These are phyloP conservation scores for Fusarium caatingaense DNA, from an alignment of 2,329 filamentous ascomycete genomes.

Conservation along the genomic window DNA sequence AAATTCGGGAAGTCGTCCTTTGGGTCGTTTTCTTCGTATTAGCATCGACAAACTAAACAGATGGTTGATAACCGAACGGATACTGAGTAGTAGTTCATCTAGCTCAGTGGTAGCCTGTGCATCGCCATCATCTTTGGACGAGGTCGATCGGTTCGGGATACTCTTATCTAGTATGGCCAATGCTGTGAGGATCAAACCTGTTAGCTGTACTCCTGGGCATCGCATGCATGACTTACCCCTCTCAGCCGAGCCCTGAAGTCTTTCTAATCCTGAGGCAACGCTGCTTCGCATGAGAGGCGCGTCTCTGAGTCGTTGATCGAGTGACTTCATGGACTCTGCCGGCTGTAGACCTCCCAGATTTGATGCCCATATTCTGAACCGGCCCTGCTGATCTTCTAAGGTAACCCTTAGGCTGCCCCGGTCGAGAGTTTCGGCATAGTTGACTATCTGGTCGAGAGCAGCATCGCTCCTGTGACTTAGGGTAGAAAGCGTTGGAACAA, in stretches of 20 bases:
- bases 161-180: not conserved
- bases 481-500: rapidly evolving
- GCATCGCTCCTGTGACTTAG: not conserved
- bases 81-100: not conserved
- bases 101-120: not conserved
- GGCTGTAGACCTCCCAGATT: not conserved
- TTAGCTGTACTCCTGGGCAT: no score
- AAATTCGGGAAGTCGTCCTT: not conserved
- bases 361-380: not conserved
- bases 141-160: not conserved
- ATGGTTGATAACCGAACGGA: not conserved
- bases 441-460: rapidly evolving
- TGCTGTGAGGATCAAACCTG: not conserved
- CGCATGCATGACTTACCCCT: not conserved
- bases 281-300: not conserved
- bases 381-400: not conserved
- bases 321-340: not conserved
- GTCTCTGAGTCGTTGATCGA: not conserved
- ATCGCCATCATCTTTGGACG: no score
- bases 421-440: not conserved
- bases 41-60: not conserved
- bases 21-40: not conserved
- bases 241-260: not conserved
- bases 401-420: not conserved
- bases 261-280: not conserved